Percentiles rank a stretch among this genome's conserved stretches.
phyloP scores from a whole-genome alignment of 805 yeast genomes.

The Wickerhamia fluorescens region DNA sequence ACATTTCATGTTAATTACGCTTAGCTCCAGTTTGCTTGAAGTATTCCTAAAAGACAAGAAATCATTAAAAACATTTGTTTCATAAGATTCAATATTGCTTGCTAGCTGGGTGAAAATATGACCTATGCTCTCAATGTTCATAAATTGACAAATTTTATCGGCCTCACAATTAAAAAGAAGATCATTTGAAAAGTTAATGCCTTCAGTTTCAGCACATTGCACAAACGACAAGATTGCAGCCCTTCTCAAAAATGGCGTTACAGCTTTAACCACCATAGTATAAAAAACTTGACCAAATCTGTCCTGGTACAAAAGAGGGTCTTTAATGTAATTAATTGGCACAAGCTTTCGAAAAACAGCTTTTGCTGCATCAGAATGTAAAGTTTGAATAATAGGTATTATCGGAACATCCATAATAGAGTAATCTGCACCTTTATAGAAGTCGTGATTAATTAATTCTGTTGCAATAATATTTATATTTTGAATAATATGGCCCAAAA shows the following conservation, averaged over 20 bases:
- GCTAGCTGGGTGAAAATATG: constrained; percentile 4
- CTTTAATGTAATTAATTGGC: constrained; percentile 6
- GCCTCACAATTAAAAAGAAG: constrained; percentile 38
- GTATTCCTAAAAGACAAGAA: constrained; percentile 13
- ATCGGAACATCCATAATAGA: constrained; percentile 32
- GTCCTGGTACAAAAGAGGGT: constrained; percentile 12
- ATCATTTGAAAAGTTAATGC: constrained; percentile 12
- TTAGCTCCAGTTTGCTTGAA: neutral
- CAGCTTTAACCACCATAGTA: constrained; percentile 47
- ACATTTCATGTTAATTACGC: neutral
- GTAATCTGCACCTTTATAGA: constrained; percentile 17
- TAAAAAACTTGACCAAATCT: constrained; percentile 37
- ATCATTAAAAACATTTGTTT: constrained; percentile 14
- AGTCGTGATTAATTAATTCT: constrained; percentile 21
- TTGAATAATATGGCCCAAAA: constrained; percentile 48
- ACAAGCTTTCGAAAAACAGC: constrained; percentile 17
- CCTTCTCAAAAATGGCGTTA: constrained; percentile 61
- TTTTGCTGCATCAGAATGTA: constrained; percentile 13
- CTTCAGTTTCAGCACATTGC: constrained; percentile 40
- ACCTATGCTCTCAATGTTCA: constrained; percentile 39
- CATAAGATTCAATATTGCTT: constrained; percentile 12
- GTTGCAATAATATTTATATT: constrained; percentile 17
- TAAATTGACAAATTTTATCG: constrained; percentile 42
- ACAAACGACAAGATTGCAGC: constrained; percentile 51
- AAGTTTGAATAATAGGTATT: constrained; percentile 15